Evolutionary conservation across 202 grass and related monocot genomes (phyloP).

Genomic region (Dendrocalamus latiflorus): DNA sequence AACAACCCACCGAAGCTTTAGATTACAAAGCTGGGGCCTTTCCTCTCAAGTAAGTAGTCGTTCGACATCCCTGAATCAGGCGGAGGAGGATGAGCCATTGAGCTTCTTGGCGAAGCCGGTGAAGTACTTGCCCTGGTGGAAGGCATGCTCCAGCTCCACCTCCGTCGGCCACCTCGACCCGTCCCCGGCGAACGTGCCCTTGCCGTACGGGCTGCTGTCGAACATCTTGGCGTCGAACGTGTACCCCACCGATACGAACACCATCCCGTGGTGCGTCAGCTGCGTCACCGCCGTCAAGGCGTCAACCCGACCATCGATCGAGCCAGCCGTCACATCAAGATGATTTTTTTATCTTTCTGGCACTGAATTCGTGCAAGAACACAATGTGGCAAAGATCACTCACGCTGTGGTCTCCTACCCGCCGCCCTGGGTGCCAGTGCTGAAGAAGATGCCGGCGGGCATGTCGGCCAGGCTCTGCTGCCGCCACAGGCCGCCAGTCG

Average conservation of each 20-base stretch:
- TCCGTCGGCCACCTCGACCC: slow-evolving; percentile 60
- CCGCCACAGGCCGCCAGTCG: slow-evolving; percentile 73
- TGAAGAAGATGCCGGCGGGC: slow-evolving; percentile 86
- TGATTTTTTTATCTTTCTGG: not conserved
- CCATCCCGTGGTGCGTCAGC: slow-evolving; percentile 87
- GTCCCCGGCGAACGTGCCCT: slow-evolving; percentile 68
- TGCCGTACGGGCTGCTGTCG: slow-evolving; percentile 79
- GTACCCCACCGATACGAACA: slow-evolving; percentile 89
- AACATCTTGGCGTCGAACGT: slow-evolving; percentile 91
- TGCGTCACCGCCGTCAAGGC: slow-evolving; percentile 89
- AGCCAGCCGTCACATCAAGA: not conserved
- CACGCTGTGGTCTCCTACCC: slow-evolving; percentile 85
- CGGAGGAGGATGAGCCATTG: slow-evolving; percentile 33
- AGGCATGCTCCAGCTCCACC: slow-evolving; percentile 76
- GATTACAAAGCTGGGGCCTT: too few species aligned
- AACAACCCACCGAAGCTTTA: too few species aligned
- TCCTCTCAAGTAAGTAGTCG: too few species aligned
- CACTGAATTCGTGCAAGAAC: not conserved
- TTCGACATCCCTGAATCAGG: not conserved
- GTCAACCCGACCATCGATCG: slow-evolving; percentile 41
- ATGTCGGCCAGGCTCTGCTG: slow-evolving; percentile 82
- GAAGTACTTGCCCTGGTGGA: slow-evolving; percentile 89
- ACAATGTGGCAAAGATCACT: not conserved
- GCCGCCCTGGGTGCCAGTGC: slow-evolving; percentile 84
- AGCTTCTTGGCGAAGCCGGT: slow-evolving; percentile 73